Base-by-base conservation (phyloP, 2,329 filamentous ascomycete species). In the Rhinocladiella mackenziei region DNA sequence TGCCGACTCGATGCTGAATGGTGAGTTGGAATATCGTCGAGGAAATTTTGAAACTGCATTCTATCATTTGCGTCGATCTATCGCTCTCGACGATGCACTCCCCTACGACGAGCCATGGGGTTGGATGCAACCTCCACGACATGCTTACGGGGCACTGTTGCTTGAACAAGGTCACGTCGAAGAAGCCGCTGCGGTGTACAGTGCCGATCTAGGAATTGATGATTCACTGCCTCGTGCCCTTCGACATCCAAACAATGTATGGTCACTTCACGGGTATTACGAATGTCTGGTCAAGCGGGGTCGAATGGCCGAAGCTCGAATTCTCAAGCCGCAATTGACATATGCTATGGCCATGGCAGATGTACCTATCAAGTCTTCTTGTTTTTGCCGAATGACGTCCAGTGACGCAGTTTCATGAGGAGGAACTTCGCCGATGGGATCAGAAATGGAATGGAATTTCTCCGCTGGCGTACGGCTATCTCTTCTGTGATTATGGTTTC, bases 41-140 rank as follows among this genome's bases (percentile, higher is more conserved):
- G 74, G 73, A 0, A 74, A 82, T 38, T 73, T 75, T 40, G 72
- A 78, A 0, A 35, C 59, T 0, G 84, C 83, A 0, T 87, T 85
- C 57, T 57, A 64, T 2, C 70, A 77, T 39, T 66, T 89, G 2
- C 71, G 74, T 1, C 67, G 66, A 8, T 74, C 82, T 0, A 77
- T 85, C 15, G 58, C 65, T 1, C 69, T 76, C 2, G 81, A 86
- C 50, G 82, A 85, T 55, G 63, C 61, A 0, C 69, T 88, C 19
- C 78, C 78, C 0, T 88, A 85, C 49, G 80, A 83, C 36, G 84
- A 89, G 59, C 84, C 84, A 0, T 87, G 83, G 83, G 81, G 81
- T 0, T 88, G 84, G 83, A 86, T 88, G 83, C 81, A 85, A 58
- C 84, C 84, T 0, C 76, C 78, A 0, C 70, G 83, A 2, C 84